Evolutionary conservation across 1,284 basidiomycete species (phyloP).

Genomic region (Microbotryomycetes sp.): DNA sequence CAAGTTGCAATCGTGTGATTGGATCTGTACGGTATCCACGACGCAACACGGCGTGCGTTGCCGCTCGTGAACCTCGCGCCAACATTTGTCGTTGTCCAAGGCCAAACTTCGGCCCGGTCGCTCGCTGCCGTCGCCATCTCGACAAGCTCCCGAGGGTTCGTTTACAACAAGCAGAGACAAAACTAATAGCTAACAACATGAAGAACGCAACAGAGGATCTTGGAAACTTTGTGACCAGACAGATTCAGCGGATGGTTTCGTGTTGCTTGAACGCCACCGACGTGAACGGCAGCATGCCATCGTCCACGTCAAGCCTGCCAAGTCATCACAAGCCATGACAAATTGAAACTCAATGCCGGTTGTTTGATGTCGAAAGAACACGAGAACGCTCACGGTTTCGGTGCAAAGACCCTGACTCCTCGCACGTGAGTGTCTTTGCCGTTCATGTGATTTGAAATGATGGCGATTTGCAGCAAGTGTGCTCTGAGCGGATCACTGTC

Average conservation of each 20-base stretch:
- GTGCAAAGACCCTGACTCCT: slow-evolving; percentile 77
- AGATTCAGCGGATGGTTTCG: slow-evolving; percentile 59
- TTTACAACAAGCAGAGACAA: not conserved
- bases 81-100: too few relatives aligned
- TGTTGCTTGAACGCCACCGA: slow-evolving; percentile 64
- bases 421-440: slow-evolving; percentile 98
- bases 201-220: not conserved
- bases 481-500: slow-evolving; percentile 75
- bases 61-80: not conserved
- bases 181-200: not conserved
- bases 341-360: not conserved
- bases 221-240: too few relatives aligned
- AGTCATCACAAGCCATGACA: slow-evolving; percentile 2
- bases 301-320: slow-evolving; percentile 47
- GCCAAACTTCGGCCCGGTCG: too few relatives aligned
- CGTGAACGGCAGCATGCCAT: slow-evolving; percentile 63
- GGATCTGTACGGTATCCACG: not conserved
- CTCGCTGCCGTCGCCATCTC: too few relatives aligned
- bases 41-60: not conserved
- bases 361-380: not conserved
- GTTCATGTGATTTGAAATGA: slow-evolving; percentile 91
- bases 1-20: not conserved
- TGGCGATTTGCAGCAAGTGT: slow-evolving; percentile 82
- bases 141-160: too few relatives aligned
- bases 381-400: slow-evolving; percentile 57